phyloP scores from a whole-genome alignment of 2,329 filamentous ascomycete species.

The Aspergillus eucalypticola region DNA sequence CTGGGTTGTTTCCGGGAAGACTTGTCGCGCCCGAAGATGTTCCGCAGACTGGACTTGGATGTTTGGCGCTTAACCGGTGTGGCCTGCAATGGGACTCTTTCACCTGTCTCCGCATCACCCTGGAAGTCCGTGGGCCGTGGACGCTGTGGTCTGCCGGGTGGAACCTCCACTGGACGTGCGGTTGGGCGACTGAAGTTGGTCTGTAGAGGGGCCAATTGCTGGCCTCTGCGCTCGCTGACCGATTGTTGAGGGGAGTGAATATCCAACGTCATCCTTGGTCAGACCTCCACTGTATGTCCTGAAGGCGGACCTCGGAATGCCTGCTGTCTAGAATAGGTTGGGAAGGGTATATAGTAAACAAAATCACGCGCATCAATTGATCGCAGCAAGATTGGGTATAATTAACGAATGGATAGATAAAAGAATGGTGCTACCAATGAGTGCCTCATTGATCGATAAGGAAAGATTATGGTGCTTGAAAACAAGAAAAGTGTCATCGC shows the following conservation, averaged over 20 bases:
- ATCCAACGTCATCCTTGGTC: slow-evolving; percentile 20
- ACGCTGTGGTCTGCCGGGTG: slow-evolving; percentile 30
- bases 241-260: slow-evolving; percentile 26
- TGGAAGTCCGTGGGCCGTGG: slow-evolving; percentile 36
- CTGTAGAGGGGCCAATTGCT: slow-evolving; percentile 38
- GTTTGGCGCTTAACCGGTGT: slow-evolving; percentile 34
- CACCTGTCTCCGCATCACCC: slow-evolving; percentile 26
- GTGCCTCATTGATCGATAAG: not conserved
- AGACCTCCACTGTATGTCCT: not conserved
- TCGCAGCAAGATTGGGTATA: not conserved
- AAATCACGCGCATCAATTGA: not conserved
- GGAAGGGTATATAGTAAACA: not conserved
- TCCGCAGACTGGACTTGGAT: slow-evolving; percentile 41
- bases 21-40: slow-evolving; percentile 41
- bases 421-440: not conserved
- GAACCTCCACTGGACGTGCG: slow-evolving; percentile 18
- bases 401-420: not conserved
- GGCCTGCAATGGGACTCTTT: slow-evolving; percentile 35
- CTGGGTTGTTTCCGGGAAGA: slow-evolving; percentile 27
- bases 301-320: not conserved
- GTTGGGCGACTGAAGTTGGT: slow-evolving; percentile 39
- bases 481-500: not conserved
- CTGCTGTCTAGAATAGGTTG: not conserved
- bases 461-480: not conserved
- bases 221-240: slow-evolving; percentile 41